phyloP scores from a whole-genome alignment of 2,329 filamentous ascomycete genomes.

The Aspergillus brasiliensis region DNA sequence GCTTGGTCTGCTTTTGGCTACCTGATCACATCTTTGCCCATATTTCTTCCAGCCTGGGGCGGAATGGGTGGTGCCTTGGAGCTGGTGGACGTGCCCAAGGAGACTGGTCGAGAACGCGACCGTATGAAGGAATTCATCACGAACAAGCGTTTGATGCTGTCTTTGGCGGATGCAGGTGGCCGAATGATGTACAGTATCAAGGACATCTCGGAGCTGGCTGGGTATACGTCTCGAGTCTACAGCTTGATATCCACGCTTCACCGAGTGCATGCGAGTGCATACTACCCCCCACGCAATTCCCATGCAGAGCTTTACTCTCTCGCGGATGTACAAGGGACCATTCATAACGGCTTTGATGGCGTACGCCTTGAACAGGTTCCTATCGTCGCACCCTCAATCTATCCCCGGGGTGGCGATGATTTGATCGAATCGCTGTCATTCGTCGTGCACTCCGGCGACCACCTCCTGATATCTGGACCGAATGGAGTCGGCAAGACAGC shows the following conservation, averaged over 20 bases:
- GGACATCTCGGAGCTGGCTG: conserved; percentile 91
- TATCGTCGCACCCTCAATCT: conserved; percentile 83
- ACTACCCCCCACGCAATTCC: conserved; percentile 67
- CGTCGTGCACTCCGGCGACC: conserved; percentile 85
- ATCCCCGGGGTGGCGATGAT: conserved; percentile 88
- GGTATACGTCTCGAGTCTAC: conserved; percentile 94
- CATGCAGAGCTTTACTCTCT: conserved; percentile 83
- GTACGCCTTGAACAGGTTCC: conserved; percentile 92
- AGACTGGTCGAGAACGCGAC: conserved; percentile 65
- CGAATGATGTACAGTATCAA: conserved; percentile 99
- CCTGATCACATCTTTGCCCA: conserved; percentile 84
- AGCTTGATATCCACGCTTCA: conserved; percentile 93
- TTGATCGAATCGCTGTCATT: conserved; percentile 86
- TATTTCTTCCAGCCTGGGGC: conserved; percentile 93
- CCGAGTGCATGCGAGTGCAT: conserved; percentile 87
- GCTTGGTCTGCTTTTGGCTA: conserved; percentile 99
- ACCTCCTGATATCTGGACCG: conserved; percentile 89
- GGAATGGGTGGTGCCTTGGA: conserved; percentile 76
- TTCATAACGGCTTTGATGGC: conserved; percentile 92
- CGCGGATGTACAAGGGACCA: conserved; percentile 88
- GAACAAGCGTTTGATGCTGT: conserved; percentile 97
- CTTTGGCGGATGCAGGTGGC: conserved; percentile 90
- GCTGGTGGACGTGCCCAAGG: conserved; percentile 49
- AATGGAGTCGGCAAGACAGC: conserved; percentile 94
- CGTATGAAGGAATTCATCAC: conserved; percentile 99